These are phyloP conservation scores for Leishmania aethiopica DNA, from an alignment of 208 protist species.

Conservation along the genomic window DNA sequence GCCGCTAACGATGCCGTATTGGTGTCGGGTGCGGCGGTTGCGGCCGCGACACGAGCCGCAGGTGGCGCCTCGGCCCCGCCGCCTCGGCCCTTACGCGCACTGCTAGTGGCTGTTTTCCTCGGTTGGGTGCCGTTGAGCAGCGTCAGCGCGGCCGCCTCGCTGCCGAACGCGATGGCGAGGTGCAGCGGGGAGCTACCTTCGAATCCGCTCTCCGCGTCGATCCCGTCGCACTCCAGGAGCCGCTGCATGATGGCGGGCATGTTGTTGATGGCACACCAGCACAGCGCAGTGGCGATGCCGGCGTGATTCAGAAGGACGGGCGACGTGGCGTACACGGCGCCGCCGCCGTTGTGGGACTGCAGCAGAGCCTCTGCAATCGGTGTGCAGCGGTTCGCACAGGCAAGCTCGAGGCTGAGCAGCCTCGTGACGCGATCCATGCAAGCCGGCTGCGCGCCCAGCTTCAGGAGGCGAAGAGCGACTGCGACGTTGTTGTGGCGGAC, in stretches of 20 bases:
- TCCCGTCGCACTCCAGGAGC: conserved; percentile 54
- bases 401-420: conserved; percentile 72
- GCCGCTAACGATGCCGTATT: not conserved
- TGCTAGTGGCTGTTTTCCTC: conserved; percentile 2
- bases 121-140: conserved; percentile 45
- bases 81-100: not conserved
- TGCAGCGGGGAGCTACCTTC: conserved; percentile 73
- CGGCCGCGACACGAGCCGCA: not conserved
- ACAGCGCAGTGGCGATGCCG: conserved; percentile 74
- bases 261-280: conserved; percentile 84
- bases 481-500: conserved; percentile 59
- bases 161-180: conserved; percentile 70
- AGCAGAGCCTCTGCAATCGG: conserved; percentile 63
- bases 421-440: conserved; percentile 72
- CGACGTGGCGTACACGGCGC: conserved; percentile 40
- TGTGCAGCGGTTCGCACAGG: conserved; percentile 66
- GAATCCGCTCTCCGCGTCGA: conserved; percentile 55
- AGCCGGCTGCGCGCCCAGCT: conserved; percentile 58
- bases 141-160: conserved; percentile 57
- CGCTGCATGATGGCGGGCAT: conserved; percentile 55
- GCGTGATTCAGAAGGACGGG: conserved; percentile 71
- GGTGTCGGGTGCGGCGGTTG: not conserved
- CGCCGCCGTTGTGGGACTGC: conserved; percentile 14
- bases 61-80: not conserved
- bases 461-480: conserved; percentile 62